Conservation (phyloP, 257 asterid genomes). For the Plectranthus barbatus region DNA sequence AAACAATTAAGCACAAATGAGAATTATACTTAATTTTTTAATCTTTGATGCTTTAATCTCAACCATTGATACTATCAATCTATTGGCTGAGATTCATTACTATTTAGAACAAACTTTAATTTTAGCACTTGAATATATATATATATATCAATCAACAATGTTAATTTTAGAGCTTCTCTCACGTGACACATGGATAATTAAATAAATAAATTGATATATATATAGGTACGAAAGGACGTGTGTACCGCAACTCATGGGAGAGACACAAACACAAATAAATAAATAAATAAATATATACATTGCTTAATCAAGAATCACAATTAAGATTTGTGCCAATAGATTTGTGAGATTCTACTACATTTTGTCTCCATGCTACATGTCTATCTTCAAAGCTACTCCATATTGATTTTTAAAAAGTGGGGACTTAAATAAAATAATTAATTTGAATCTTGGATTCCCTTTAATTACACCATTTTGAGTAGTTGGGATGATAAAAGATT, state of each 20-base stretch:
- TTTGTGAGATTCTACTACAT: neutral
- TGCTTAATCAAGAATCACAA: conserved; percentile 15
- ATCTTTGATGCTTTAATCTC: too few species aligned
- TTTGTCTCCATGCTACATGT: conserved; percentile 7
- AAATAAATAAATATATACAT: neutral
- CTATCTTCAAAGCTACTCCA: conserved; percentile 32
- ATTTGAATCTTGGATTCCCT: neutral
- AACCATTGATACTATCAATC: too few species aligned
- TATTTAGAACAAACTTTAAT: too few species aligned
- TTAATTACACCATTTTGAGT: neutral
- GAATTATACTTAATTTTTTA: too few species aligned
- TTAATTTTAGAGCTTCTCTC: too few species aligned
- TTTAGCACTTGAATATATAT: too few species aligned
- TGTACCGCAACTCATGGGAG: conserved; percentile 19
- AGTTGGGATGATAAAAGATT: neutral
- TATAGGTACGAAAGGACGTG: too few species aligned
- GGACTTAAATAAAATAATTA: neutral
- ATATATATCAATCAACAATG: too few species aligned
- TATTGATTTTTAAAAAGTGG: neutral
- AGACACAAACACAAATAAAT: neutral
- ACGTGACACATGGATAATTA: too few species aligned
- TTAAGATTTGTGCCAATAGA: conserved; percentile 1
- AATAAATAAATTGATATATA: too few species aligned
- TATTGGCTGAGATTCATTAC: too few species aligned
- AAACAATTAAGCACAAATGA: too few species aligned